Evolutionary conservation across 208 protist genomes (phyloP).

Genomic region (Crithidia mellificae): DNA sequence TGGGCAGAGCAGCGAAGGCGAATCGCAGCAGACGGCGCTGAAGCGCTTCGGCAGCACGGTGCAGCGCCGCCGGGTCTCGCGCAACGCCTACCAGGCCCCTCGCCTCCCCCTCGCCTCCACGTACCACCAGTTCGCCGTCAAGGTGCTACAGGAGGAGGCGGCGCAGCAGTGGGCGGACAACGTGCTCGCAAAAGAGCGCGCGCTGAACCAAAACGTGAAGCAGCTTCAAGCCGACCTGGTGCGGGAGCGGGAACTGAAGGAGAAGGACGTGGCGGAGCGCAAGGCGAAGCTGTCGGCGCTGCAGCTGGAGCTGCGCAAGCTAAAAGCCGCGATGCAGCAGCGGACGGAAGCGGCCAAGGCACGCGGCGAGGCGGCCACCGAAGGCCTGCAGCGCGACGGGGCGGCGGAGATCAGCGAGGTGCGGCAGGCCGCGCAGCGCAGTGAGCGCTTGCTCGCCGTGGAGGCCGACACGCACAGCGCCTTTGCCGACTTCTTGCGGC

Average conservation of each 20-base stretch:
- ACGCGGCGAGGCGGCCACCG: constrained; percentile 59
- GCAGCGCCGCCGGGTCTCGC: constrained; percentile 49
- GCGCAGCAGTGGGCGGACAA: constrained; percentile 90
- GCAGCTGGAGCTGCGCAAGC: constrained; percentile 64
- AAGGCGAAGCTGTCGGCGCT: constrained; percentile 59
- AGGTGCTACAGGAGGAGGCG: constrained; percentile 84
- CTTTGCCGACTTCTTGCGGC: constrained; percentile 70
- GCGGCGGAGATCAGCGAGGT: constrained; percentile 57
- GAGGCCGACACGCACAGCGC: constrained; percentile 58
- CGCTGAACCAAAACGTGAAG: constrained; percentile 93
- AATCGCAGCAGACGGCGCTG: constrained; percentile 28
- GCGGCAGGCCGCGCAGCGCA: constrained; percentile 28
- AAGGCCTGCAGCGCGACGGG: constrained; percentile 66
- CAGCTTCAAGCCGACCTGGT: constrained; percentile 87
- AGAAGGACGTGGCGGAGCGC: constrained; percentile 82
- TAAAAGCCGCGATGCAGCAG: constrained; percentile 69
- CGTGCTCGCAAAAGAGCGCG: constrained; percentile 83
- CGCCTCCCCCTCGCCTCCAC: constrained; percentile 74
- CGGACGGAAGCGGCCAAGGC: constrained; percentile 69
- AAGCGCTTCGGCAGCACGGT: constrained; percentile 71
- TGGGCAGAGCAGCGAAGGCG: constrained; percentile 16
- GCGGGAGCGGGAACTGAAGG: constrained; percentile 68
- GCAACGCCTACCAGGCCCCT: constrained; percentile 29
- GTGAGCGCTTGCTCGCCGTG: constrained; percentile 43
- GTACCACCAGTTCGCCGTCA: constrained; percentile 76